These are phyloP conservation scores for Cytospora schulzeri DNA, from an alignment of 2,329 filamentous ascomycete genomes.

Conservation along the genomic window DNA sequence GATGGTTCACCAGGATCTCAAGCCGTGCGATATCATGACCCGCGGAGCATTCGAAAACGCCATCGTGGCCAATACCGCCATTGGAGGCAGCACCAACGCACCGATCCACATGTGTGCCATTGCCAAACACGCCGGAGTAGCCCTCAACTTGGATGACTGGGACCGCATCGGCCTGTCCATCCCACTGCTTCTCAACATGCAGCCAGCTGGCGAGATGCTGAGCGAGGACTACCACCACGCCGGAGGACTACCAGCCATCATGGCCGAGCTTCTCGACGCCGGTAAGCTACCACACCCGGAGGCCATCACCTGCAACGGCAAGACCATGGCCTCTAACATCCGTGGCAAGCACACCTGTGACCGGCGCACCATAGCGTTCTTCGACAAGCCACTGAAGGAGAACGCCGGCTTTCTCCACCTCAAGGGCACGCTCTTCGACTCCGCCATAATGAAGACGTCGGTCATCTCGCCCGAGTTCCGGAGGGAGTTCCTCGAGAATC, in stretches of 20 bases:
- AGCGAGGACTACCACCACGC: conserved; percentile 28
- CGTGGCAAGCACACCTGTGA: conserved; percentile 51
- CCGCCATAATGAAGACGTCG: conserved; percentile 56
- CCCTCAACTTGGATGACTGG: conserved; percentile 55
- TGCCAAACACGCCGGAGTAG: conserved; percentile 55
- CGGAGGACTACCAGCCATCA: conserved; percentile 41
- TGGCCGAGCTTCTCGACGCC: conserved; percentile 54
- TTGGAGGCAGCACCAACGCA: conserved; percentile 59
- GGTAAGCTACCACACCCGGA: conserved; percentile 34
- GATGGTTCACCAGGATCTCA: conserved; percentile 51
- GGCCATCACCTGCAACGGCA: conserved; percentile 49
- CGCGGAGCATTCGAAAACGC: conserved; percentile 58
- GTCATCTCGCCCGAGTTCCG: conserved; percentile 50
- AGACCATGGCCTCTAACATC: conserved; percentile 46
- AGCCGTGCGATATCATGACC: conserved; percentile 58
- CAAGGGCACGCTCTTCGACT: conserved; percentile 50
- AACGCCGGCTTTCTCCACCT: conserved; percentile 56
- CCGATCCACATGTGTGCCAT: conserved; percentile 58
- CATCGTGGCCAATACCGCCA: conserved; percentile 55
- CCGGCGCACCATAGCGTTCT: conserved; percentile 48
- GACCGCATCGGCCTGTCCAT: conserved; percentile 52
- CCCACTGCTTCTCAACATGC: conserved; percentile 56
- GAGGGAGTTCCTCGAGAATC: conserved; percentile 47
- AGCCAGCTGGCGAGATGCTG: conserved; percentile 53
- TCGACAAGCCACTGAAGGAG: conserved; percentile 47